Percentiles rank a stretch among this genome's conserved stretches.
Evolutionary conservation across 73 alveolate species (phyloP).

Genomic region (Symbiodinium natans): DNA sequence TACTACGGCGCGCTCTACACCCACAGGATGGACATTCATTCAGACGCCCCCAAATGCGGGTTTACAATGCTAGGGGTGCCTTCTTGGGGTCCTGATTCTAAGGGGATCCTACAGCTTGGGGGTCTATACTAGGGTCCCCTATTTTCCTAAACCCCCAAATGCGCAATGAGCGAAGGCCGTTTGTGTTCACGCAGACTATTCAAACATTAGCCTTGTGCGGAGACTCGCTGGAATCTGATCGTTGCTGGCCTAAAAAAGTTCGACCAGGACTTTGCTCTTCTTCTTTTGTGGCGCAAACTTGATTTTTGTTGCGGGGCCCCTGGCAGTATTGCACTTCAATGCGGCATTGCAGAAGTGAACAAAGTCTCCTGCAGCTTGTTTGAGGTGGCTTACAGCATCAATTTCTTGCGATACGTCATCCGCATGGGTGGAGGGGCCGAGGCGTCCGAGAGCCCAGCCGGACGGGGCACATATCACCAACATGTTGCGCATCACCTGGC

Average conservation of each 20-base stretch:
- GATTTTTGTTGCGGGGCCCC: slow-evolving; percentile 31
- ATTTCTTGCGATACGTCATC: slow-evolving; percentile 70
- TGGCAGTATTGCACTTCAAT: not conserved
- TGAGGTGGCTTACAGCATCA: slow-evolving; percentile 81
- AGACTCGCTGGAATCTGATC: no score
- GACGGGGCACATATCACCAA: not conserved
- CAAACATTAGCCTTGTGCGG: no score
- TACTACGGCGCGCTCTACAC: slow-evolving; percentile 86
- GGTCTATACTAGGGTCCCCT: no score
- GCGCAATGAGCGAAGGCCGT: no score
- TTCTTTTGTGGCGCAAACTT: slow-evolving; percentile 86
- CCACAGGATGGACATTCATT: slow-evolving; percentile 43
- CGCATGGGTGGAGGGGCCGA: slow-evolving; percentile 90
- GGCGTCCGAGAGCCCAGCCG: slow-evolving; percentile 1
- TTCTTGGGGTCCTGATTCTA: no score
- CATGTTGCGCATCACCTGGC: not conserved
- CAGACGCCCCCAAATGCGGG: no score
- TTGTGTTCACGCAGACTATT: no score
- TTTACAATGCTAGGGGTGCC: no score
- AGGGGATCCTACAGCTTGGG: no score
- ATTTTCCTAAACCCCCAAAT: no score
- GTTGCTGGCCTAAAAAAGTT: no score
- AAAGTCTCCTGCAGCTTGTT: not conserved
- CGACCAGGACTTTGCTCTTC: slow-evolving; percentile 87
- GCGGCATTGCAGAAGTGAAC: not conserved